Evolutionary conservation across 2,329 filamentous ascomycete genomes (phyloP).

Genomic region (Fusarium sp.): DNA sequence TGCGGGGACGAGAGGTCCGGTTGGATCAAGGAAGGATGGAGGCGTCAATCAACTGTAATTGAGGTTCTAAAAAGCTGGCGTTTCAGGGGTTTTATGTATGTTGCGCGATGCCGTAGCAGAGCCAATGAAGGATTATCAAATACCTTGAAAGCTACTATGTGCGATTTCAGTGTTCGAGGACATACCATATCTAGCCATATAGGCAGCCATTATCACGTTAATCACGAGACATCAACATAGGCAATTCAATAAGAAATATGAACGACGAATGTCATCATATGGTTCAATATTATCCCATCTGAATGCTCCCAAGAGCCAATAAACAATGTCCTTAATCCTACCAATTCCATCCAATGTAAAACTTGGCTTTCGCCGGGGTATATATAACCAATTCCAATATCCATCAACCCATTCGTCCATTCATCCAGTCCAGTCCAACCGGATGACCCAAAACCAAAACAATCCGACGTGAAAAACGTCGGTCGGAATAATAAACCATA

Average conservation of each 20-base stretch:
- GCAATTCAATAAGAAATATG: neutral
- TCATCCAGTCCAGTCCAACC: conserved; percentile 7
- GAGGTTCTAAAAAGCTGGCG: conserved; percentile 47
- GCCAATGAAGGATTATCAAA: conserved; percentile 39
- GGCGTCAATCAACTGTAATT: conserved; percentile 46
- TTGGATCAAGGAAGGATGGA: conserved; percentile 36
- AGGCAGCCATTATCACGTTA: neutral
- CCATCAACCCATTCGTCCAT: conserved; percentile 12
- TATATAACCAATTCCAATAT: conserved; percentile 40
- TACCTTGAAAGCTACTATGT: neutral
- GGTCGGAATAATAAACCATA: conserved; percentile 11
- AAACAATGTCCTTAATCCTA: conserved; percentile 1
- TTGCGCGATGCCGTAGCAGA: conserved; percentile 44
- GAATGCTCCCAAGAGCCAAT: neutral
- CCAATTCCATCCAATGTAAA: conserved; percentile 43
- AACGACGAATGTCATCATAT: neutral
- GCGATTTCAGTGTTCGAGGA: neutral
- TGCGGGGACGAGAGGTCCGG: neutral
- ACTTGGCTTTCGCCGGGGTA: conserved; percentile 48
- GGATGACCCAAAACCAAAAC: conserved; percentile 24
- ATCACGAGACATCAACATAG: neutral
- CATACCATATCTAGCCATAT: neutral
- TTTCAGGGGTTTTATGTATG: conserved; percentile 47
- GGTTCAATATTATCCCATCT: conserved; percentile 3
- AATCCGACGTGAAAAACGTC: conserved; percentile 15